Conservation (phyloP, 2,329 filamentous ascomycete species). For the Ceratocystis albifundus region DNA sequence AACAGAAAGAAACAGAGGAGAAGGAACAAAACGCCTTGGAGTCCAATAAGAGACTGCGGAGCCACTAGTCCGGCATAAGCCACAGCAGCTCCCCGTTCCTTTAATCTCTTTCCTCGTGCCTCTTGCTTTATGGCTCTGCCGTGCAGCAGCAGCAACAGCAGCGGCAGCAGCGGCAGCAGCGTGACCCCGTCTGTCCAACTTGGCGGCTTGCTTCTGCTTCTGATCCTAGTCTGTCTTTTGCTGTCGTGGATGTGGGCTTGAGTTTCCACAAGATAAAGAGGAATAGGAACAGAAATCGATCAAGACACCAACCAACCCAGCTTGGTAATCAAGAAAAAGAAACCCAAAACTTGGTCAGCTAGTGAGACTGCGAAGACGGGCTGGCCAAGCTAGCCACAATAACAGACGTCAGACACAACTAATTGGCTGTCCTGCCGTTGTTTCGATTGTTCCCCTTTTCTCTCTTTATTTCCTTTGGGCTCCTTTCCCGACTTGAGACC, state of each 20-base stretch:
- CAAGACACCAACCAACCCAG: neutral
- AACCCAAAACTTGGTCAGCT: too few relatives aligned
- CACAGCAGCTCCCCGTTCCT: neutral
- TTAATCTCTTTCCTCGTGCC: conserved; percentile 2
- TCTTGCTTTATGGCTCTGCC: neutral
- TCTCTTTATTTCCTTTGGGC: neutral
- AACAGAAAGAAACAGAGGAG: neutral
- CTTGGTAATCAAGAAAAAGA: neutral
- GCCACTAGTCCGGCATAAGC: neutral
- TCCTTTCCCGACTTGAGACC: too few relatives aligned
- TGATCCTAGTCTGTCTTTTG: neutral
- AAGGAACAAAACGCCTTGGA: neutral
- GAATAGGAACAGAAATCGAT: neutral
- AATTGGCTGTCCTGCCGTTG: neutral
- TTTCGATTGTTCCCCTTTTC: neutral
- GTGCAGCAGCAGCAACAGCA: too few relatives aligned
- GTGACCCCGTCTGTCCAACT: too few relatives aligned
- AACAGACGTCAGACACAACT: neutral
- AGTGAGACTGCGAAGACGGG: too few relatives aligned
- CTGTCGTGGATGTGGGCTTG: neutral
- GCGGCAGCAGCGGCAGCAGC: too few relatives aligned
- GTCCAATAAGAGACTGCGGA: conserved; percentile 1
- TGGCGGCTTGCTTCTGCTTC: neutral
- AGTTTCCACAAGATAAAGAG: neutral
- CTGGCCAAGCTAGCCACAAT: neutral